Conservation (phyloP, 441 rosid genomes). For the Croton laevigatus region DNA sequence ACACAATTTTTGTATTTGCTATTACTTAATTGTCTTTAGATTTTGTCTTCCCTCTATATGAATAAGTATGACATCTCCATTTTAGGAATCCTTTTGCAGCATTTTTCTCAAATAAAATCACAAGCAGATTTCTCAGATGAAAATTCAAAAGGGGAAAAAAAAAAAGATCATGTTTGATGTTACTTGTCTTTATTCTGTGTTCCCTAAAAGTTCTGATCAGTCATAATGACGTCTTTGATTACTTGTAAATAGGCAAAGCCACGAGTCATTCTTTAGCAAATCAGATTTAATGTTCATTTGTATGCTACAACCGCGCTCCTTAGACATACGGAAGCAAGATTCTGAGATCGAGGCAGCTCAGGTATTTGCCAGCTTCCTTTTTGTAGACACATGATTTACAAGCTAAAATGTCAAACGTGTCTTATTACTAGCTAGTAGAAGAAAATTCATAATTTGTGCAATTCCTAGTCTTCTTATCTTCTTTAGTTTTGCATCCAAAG, state of each 20-base stretch:
- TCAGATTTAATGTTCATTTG: constrained; percentile 21
- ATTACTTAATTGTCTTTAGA: not conserved
- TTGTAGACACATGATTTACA: not conserved
- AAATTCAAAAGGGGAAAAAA: not conserved
- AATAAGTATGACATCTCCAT: not conserved
- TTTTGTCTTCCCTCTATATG: not conserved
- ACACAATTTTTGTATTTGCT: not conserved
- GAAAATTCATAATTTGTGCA: not conserved
- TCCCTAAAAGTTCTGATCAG: not conserved
- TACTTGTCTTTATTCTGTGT: not conserved
- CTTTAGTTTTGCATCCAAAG: not conserved
- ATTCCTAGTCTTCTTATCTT: not conserved
- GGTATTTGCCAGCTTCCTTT: not conserved
- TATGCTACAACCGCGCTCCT: constrained; percentile 11
- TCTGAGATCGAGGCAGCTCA: constrained; percentile 20
- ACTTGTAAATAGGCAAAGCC: constrained; percentile 10
- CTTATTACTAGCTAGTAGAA: not conserved
- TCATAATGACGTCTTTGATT: not conserved
- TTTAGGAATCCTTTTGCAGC: not conserved
- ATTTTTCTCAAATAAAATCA: not conserved
- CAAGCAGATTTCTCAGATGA: no score
- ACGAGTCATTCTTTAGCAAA: constrained; percentile 1
- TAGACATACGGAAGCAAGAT: constrained; percentile 8
- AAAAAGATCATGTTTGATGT: not conserved
- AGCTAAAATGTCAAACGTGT: not conserved